Percentiles rank a stretch among this genome's conserved stretches.
Evolutionary conservation across 257 asterid genomes (phyloP).

Genomic region (Ilex aquifolium): DNA sequence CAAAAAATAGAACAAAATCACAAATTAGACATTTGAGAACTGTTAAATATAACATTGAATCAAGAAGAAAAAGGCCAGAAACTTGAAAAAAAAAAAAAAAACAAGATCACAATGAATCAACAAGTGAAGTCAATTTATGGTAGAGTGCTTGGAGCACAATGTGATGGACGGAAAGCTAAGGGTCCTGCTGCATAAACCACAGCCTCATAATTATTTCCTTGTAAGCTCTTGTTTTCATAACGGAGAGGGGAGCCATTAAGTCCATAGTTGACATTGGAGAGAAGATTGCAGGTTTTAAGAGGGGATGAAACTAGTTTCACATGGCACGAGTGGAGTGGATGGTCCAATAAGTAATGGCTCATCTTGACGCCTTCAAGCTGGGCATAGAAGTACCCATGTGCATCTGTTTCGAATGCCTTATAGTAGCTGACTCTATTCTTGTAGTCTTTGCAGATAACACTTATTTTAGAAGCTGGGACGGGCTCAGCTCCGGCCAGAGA

Average conservation of each 20-base stretch:
- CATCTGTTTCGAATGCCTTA: slow-evolving; percentile 53
- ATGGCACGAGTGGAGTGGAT: slow-evolving; percentile 80
- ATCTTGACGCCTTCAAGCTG: slow-evolving; percentile 70
- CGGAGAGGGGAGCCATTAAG: slow-evolving; percentile 67
- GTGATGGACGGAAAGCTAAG: slow-evolving; percentile 70
- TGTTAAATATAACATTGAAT: too few relatives aligned
- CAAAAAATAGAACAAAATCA: neutral
- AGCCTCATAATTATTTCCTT: slow-evolving; percentile 46
- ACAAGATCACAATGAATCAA: neutral
- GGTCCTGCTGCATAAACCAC: slow-evolving; percentile 67
- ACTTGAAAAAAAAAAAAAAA: too few relatives aligned
- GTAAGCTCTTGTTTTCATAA: slow-evolving; percentile 49
- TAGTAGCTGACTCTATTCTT: slow-evolving; percentile 59
- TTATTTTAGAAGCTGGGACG: slow-evolving; percentile 39
- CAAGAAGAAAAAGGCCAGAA: too few relatives aligned
- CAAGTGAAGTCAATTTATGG: neutral
- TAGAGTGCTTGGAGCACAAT: slow-evolving; percentile 33
- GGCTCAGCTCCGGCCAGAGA: slow-evolving; percentile 53
- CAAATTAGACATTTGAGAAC: too few relatives aligned
- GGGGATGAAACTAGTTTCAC: slow-evolving; percentile 76
- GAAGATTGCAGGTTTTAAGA: slow-evolving; percentile 37
- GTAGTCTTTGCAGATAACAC: slow-evolving; percentile 81
- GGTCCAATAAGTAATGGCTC: slow-evolving; percentile 64
- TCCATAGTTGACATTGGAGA: slow-evolving; percentile 69
- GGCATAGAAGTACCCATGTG: slow-evolving; percentile 68